Conservation (phyloP, 2,329 filamentous ascomycete species). For the Alternaria viburni region DNA sequence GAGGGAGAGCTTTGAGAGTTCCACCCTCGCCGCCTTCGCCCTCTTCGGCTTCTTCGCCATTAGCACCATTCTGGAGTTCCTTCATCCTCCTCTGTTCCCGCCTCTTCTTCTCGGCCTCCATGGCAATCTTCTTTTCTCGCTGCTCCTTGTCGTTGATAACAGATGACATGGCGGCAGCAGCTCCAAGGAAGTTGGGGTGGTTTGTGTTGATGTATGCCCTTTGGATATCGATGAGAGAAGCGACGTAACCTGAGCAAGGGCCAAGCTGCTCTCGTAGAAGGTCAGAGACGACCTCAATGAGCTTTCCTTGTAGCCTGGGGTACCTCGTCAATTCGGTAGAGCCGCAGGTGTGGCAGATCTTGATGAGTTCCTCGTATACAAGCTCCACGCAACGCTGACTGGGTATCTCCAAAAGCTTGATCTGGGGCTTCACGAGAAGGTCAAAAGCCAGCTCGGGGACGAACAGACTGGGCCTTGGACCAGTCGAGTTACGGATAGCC, state of each 20-base stretch:
- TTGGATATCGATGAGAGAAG: slow-evolving; percentile 96
- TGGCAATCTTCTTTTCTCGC: slow-evolving; percentile 80
- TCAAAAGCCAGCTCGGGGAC: slow-evolving; percentile 98
- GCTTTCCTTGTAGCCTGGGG: slow-evolving; percentile 90
- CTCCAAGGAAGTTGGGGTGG: slow-evolving; percentile 96
- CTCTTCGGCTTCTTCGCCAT: slow-evolving; percentile 66
- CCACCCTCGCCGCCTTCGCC: slow-evolving; percentile 65
- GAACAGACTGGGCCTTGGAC: slow-evolving; percentile 92
- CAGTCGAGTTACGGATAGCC: slow-evolving; percentile 96
- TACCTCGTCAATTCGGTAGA: slow-evolving; percentile 92
- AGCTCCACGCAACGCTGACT: slow-evolving; percentile 97
- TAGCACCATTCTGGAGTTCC: slow-evolving; percentile 70
- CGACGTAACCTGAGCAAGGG: slow-evolving; percentile 87
- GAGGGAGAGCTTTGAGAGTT: slow-evolving; percentile 61
- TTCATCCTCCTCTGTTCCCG: slow-evolving; percentile 83
- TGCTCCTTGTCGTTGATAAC: slow-evolving; percentile 96
- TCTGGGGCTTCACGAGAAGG: slow-evolving; percentile 95
- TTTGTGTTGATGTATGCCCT: slow-evolving; percentile 99
- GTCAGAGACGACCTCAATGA: slow-evolving; percentile 98
- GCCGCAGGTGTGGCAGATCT: slow-evolving; percentile 98
- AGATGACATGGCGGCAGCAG: slow-evolving; percentile 95
- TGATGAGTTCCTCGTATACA: slow-evolving; percentile 98
- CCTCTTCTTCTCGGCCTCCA: slow-evolving; percentile 84
- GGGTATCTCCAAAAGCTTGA: slow-evolving; percentile 92
- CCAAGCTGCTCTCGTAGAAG: slow-evolving; percentile 90